These are phyloP conservation scores for Russula ochroleuca DNA, from an alignment of 768 basidiomycete species.

Conservation along the genomic window DNA sequence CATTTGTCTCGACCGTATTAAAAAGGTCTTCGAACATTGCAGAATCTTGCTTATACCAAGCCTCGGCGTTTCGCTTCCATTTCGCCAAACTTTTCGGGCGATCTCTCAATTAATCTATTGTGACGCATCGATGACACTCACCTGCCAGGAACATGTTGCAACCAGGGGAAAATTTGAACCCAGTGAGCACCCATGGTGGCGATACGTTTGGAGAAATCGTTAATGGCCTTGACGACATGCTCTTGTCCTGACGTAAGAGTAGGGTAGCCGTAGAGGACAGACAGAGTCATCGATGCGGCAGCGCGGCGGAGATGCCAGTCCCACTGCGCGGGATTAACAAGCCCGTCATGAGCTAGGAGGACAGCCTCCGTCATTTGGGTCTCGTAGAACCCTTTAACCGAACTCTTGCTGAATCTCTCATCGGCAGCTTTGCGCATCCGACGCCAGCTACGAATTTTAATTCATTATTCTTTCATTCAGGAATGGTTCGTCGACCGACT, in stretches of 20 bases:
- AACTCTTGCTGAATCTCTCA: neutral
- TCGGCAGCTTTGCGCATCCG: constrained; percentile 4
- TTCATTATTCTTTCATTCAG: too few species aligned
- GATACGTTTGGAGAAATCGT: neutral
- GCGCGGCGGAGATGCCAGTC: neutral
- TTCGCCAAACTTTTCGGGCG: neutral
- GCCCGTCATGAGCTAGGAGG: neutral
- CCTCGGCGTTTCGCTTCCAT: constrained; percentile 18
- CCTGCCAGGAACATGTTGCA: neutral
- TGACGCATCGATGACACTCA: neutral
- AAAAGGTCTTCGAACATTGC: constrained; percentile 8
- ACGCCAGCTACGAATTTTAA: neutral
- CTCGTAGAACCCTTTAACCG: neutral
- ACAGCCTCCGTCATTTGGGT: neutral
- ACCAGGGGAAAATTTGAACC: constrained; percentile 3
- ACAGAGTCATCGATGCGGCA: neutral
- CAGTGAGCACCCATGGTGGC: neutral
- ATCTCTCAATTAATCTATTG: neutral
- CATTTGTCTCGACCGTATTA: neutral
- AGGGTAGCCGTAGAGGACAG: neutral
- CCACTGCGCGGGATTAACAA: neutral
- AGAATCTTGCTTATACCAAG: neutral
- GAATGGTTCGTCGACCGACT: too few species aligned
- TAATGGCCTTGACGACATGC: neutral
- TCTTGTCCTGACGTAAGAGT: neutral